Evolutionary conservation across 1,139 yeast species (phyloP).

Genomic region (Suhomyces terraborum): DNA sequence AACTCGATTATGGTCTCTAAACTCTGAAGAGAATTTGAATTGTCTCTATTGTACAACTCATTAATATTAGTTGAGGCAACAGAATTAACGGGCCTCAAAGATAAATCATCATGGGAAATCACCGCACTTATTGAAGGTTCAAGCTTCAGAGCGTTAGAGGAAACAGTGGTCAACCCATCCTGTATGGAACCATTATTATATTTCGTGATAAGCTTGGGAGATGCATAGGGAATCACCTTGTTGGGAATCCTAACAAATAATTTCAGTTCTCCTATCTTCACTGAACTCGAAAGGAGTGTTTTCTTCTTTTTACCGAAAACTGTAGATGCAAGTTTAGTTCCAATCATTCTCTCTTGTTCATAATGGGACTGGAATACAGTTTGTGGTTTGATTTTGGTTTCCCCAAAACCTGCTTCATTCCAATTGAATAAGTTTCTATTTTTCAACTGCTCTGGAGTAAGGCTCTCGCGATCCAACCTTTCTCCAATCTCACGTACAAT

Average conservation of each 20-base stretch:
- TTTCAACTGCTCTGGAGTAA: conserved; percentile 32
- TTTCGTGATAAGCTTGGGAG: conserved; percentile 42
- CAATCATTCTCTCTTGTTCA: conserved; percentile 32
- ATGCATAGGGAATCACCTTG: conserved; percentile 38
- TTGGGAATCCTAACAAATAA: conserved; percentile 38
- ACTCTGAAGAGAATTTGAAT: conserved; percentile 25
- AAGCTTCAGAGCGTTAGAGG: conserved; percentile 9
- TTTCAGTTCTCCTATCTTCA: conserved; percentile 39
- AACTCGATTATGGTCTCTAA: conserved; percentile 33
- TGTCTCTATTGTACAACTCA: conserved; percentile 36
- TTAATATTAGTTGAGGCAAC: conserved; percentile 27
- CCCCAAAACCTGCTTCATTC: not conserved
- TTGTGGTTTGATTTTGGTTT: not conserved
- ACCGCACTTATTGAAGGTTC: conserved; percentile 1
- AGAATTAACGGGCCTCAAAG: conserved; percentile 22
- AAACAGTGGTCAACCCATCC: conserved; percentile 7
- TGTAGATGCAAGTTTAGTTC: conserved; percentile 24
- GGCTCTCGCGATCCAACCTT: conserved; percentile 20
- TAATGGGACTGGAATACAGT: conserved; percentile 11
- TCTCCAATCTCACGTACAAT: conserved; percentile 44
- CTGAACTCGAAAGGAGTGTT: conserved; percentile 36
- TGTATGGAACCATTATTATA: conserved; percentile 30
- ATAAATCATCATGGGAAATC: conserved; percentile 7
- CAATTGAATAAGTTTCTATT: conserved; percentile 27
- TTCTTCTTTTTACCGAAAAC: conserved; percentile 45